A percentile compares a stretch with the other conserved stretches of the same genome.
These are phyloP conservation scores for Arabidopsis suecica DNA, from an alignment of 345 rosid genomes.

Conservation along the genomic window DNA sequence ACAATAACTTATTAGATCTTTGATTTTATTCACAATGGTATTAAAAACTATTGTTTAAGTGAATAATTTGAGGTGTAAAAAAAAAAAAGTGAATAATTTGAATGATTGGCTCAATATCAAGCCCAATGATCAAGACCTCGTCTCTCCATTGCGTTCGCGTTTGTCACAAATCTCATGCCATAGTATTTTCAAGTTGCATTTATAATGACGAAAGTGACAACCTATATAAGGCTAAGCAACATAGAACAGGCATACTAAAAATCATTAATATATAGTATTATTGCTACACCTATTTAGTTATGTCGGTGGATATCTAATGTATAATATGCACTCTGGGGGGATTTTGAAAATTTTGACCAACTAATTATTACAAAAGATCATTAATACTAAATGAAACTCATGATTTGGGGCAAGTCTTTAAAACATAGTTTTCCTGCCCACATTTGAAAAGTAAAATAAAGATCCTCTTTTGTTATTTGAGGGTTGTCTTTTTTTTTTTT, in stretches of 20 bases:
- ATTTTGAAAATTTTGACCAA: too few relatives aligned
- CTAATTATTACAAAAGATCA: too few relatives aligned
- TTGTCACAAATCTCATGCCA: slow-evolving; percentile 9
- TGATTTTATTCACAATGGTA: too few relatives aligned
- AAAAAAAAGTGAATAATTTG: too few relatives aligned
- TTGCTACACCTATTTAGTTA: neutral
- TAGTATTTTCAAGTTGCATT: slow-evolving; percentile 3
- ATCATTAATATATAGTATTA: neutral
- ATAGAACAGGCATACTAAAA: neutral
- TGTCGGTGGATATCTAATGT: neutral
- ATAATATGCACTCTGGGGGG: neutral
- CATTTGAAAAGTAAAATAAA: too few relatives aligned
- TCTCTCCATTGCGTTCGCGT: slow-evolving; percentile 6
- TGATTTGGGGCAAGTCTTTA: neutral
- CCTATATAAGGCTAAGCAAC: neutral
- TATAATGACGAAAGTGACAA: slow-evolving; percentile 20
- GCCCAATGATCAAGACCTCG: neutral
- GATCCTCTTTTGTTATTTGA: too few relatives aligned
- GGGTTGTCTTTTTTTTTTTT: too few relatives aligned
- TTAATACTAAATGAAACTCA: neutral
- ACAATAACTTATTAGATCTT: too few relatives aligned
- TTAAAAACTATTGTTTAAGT: too few relatives aligned
- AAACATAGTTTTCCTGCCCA: too few relatives aligned
- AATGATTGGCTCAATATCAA: too few relatives aligned
- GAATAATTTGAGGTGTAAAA: too few relatives aligned